Evolutionary conservation across 352 stramenopile species (phyloP), one percentile per base, ranked within the genome.

Genomic region (Phytophthora sp.): DNA sequence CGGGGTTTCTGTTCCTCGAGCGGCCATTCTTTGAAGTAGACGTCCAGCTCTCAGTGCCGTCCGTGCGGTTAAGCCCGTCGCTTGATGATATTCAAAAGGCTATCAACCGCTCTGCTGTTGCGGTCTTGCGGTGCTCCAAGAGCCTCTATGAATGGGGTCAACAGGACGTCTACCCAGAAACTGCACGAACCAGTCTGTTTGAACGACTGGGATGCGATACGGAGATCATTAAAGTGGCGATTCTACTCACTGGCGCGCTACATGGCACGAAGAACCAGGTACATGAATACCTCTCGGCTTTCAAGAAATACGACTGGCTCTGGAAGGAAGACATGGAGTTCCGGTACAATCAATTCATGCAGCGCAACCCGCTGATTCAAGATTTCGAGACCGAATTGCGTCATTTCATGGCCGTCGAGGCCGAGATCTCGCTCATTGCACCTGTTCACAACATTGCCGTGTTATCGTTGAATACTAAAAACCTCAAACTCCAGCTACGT

Each of bases 281-380:
- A 0, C 80, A 92, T 35, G 84, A 94, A 15, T 95, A 94, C 60
- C 69, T 95, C 12, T 73, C 75, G 7, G 75, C 76, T n/a, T 96
- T 96, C 49, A 90, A 90, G 53, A 90, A 94, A 57, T 96, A 96
- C 63, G 88, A 96, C 57, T 96, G 89, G 89, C 80, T 96, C 2
- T 96, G 89, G 89, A 94, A 93, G 60, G 86, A 95, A 59, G 89
- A 96, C 60, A 95, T 91, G 84, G 87, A 95, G 63, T 87, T 89
- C 51, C 77, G 77, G 3, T 95, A 95, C 64, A 89, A 88, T 31
- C 80, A 93, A 45, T 96, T 96, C 61, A 92, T 93, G 74, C 84
- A 89, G 53, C 69, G 79, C 8, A 93, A 91, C 44, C 88, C 88
- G 12, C 57, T 82, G 0, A 93, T 96, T 23, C 81, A 90, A 49